These are phyloP conservation scores for Nicotiana tomentosiformis DNA, from an alignment of 257 asterid genomes.

Conservation along the genomic window DNA sequence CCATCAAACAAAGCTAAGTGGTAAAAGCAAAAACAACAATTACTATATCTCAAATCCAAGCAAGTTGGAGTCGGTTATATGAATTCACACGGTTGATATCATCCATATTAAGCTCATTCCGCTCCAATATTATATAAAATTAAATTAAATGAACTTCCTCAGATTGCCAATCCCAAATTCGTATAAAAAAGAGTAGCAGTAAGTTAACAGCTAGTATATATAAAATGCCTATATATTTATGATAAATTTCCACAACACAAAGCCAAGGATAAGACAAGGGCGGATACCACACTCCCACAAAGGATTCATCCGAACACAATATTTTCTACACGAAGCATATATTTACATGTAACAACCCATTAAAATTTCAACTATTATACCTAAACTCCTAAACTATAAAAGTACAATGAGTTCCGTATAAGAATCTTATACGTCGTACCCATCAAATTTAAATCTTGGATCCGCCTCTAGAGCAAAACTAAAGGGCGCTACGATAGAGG, in stretches of 20 bases:
- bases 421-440: too few relatives aligned
- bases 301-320: not conserved
- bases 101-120: not conserved
- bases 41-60: too few relatives aligned
- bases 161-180: not conserved
- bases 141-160: not conserved
- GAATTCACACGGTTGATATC: too few relatives aligned
- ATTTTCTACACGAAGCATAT: too few relatives aligned
- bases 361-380: too few relatives aligned
- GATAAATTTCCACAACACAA: not conserved
- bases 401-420: not conserved
- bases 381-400: not conserved
- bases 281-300: not conserved
- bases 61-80: not conserved
- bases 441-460: too few relatives aligned
- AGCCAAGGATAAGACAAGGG: not conserved
- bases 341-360: not conserved
- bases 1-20: too few relatives aligned
- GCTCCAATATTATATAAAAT: too few relatives aligned
- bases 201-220: too few relatives aligned
- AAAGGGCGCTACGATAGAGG: not conserved
- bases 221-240: too few relatives aligned
- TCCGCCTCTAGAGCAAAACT: not conserved
- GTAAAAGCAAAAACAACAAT: too few relatives aligned
- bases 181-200: not conserved